These are phyloP conservation scores for Elongisporangium undulatum DNA, from an alignment of 352 stramenopile genomes.

Conservation along the genomic window DNA sequence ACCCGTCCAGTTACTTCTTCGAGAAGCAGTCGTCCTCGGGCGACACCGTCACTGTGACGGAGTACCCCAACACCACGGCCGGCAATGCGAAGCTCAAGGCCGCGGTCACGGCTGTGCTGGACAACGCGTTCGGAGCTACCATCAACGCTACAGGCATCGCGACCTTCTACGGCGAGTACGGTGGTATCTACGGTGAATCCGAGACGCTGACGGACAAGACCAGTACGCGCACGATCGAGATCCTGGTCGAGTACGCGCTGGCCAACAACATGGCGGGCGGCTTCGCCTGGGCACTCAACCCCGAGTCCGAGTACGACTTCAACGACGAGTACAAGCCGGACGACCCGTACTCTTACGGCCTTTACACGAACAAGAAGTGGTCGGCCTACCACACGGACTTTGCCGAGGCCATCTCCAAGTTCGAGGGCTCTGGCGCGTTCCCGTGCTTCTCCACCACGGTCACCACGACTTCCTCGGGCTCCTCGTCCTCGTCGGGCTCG, in stretches of 20 bases:
- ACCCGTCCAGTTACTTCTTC: slow-evolving; percentile 76
- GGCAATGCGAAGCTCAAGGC: slow-evolving; percentile 52
- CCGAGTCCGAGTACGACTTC: slow-evolving; percentile 68
- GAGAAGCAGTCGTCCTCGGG: slow-evolving; percentile 38
- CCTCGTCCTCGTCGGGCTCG: slow-evolving; percentile 10
- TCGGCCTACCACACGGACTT: slow-evolving; percentile 71
- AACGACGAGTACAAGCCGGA: slow-evolving; percentile 67
- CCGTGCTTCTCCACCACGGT: slow-evolving; percentile 55
- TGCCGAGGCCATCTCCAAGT: slow-evolving; percentile 40
- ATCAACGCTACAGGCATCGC: slow-evolving; percentile 43
- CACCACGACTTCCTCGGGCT: slow-evolving; percentile 21
- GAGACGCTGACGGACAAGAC: slow-evolving; percentile 54
- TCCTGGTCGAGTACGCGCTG: slow-evolving; percentile 66
- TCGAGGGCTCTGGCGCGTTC: slow-evolving; percentile 74
- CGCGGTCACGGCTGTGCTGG: slow-evolving; percentile 53
- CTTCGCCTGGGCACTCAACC: slow-evolving; percentile 80
- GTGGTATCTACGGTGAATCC: slow-evolving; percentile 65
- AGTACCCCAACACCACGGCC: slow-evolving; percentile 60
- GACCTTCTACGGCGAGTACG: slow-evolving; percentile 78
- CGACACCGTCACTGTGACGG: slow-evolving; percentile 34
- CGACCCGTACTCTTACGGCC: slow-evolving; percentile 59
- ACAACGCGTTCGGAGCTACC: slow-evolving; percentile 59
- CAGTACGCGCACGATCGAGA: slow-evolving; percentile 67
- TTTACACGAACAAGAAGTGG: slow-evolving; percentile 71
- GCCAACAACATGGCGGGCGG: slow-evolving; percentile 67